A percentile compares a stretch with the other conserved stretches of the same genome.
These are phyloP conservation scores for Solanum chacoense DNA, from an alignment of 305 asterid genomes.

Conservation along the genomic window DNA sequence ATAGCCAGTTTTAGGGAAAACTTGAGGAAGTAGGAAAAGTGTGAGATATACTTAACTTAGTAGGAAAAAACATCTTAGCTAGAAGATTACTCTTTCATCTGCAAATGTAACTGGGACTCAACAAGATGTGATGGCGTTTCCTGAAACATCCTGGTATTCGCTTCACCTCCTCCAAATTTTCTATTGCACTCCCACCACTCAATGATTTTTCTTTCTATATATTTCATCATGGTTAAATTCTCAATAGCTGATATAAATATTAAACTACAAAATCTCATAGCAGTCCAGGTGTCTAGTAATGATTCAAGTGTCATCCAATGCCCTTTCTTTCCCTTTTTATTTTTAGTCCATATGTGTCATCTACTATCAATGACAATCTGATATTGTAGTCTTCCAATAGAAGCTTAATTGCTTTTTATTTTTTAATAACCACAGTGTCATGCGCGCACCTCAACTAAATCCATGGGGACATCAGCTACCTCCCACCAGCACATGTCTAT, in stretches of 20 bases:
- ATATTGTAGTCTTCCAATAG: neutral
- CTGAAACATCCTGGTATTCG: neutral
- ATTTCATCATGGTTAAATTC: neutral
- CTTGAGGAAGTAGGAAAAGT: neutral
- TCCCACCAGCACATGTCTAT: neutral
- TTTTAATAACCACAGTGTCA: neutral
- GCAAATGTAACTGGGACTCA: neutral
- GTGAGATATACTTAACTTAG: neutral
- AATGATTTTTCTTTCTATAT: neutral
- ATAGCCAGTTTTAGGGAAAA: neutral
- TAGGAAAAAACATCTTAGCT: neutral
- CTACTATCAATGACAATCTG: neutral
- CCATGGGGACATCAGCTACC: neutral
- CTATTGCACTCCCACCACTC: neutral
- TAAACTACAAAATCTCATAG: neutral
- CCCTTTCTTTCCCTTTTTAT: neutral
- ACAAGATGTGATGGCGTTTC: neutral
- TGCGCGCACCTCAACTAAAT: neutral
- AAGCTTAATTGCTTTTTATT: neutral
- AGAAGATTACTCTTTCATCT: neutral
- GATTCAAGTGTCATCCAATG: neutral
- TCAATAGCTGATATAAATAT: neutral
- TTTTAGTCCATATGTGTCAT: neutral
- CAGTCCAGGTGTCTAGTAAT: neutral
- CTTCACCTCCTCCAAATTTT: neutral